A percentile compares a stretch with the other conserved stretches of the same genome.
phyloP scores from a whole-genome alignment of 139 green algal species.

The Tetraselmis chui region DNA sequence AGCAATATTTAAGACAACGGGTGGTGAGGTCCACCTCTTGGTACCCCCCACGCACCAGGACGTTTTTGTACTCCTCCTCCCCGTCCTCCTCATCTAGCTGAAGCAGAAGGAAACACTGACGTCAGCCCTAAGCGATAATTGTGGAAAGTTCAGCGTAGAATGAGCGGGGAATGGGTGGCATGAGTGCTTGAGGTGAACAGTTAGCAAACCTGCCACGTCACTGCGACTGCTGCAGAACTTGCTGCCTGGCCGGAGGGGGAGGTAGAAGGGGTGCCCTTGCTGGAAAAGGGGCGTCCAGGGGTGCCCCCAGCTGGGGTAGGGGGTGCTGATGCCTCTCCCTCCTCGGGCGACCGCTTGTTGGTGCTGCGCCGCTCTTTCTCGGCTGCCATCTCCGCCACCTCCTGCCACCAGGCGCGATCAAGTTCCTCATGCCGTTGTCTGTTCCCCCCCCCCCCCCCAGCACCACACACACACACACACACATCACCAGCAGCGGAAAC shows the following conservation, averaged over 20 bases:
- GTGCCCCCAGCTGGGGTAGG: background rate
- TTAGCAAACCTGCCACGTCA: conserved; percentile 20
- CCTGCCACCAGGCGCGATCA: conserved; percentile 46
- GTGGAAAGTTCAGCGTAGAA: too few species aligned
- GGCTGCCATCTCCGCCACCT: conserved; percentile 28
- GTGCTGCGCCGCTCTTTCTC: background rate
- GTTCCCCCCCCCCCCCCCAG: background rate
- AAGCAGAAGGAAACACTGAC: background rate
- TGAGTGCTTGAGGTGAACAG: too few species aligned
- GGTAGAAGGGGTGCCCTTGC: too few species aligned
- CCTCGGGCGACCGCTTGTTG: background rate
- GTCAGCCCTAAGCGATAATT: conserved; percentile 10
- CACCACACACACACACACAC: background rate
- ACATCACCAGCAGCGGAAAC: too few species aligned
- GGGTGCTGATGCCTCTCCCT: background rate
- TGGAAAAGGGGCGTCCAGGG: conserved; percentile 12
- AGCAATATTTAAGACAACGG: conserved; percentile 35
- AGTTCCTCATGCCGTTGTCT: conserved; percentile 30
- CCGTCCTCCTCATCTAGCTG: background rate
- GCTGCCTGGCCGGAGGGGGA: too few species aligned
- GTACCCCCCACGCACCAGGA: conserved; percentile 31
- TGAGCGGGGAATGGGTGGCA: too few species aligned
- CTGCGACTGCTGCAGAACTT: background rate
- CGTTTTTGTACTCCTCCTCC: conserved; percentile 12
- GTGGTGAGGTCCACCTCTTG: conserved; percentile 44